Base-by-base conservation (phyloP, 768 basidiomycete genomes). In the Pulveroboletus sp. region DNA sequence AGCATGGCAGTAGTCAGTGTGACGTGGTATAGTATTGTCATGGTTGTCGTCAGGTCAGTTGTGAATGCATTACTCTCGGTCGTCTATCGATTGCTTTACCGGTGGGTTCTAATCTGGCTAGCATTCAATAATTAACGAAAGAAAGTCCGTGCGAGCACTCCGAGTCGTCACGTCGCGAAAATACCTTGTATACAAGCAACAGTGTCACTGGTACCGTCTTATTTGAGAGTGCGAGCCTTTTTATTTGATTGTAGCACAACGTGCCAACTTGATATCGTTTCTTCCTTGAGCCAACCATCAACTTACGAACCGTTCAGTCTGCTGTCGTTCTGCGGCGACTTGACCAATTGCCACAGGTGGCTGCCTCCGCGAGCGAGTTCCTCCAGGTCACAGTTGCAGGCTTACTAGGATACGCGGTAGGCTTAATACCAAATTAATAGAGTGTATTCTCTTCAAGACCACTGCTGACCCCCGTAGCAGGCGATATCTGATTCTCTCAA, bases 341-440 rank as follows among this genome's bases (percentile, higher is more conserved):
- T 21, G 21, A 21, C 21, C 21, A 21, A 21, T 21, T 21, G 9
- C 65, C 67, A 5, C 68, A 71, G 30, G 73, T 79, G 2, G 72
- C 76, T 5, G 39, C 42, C 2, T 59, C 61, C 3, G 77, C 77
- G 6, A 65, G 67, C 8, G 14, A 67, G 26, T 78, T 77, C 50
- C 67, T 79, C 3, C 4, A 4, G 33, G 63, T 68, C 53, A 57
- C 73, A 8, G 67, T 65, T 10, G 53, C 75, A 27, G 75, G 76
- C 42, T 64, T 78, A 32, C 77, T 75, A 3, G 76, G 76, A 18
- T 78, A 78, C 56, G 73, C 69, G 10, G 67, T 72, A 30, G 70
- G 73, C 33, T 64, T 70, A 46, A 63, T 78, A 46, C 60, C 72
- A 26, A 73, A 74, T 69, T 71, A 47, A 53, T 45, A 24, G 1